Percentiles rank a stretch among this genome's conserved stretches.
Conservation (phyloP, 495 filamentous ascomycete genomes). For the Sabuloglossum arenarium region DNA sequence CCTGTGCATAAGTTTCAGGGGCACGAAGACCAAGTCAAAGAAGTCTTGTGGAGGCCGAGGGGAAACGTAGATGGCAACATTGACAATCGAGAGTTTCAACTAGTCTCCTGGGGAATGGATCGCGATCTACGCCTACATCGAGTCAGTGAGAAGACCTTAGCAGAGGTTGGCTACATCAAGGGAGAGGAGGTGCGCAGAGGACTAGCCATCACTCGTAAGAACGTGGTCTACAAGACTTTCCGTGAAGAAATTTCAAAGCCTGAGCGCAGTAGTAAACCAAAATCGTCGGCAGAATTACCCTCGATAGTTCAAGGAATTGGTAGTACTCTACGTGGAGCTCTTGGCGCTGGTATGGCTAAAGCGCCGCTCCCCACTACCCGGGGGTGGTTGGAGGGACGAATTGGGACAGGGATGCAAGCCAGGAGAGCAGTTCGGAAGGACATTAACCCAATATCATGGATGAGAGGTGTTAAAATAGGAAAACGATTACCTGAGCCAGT, state of each 20-base stretch:
- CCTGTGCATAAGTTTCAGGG: conserved; percentile 57
- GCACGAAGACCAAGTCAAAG: conserved; percentile 73
- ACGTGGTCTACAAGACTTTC: conserved; percentile 73
- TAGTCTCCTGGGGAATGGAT: conserved; percentile 86
- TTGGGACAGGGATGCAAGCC: conserved; percentile 41
- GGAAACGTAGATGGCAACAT: conserved; percentile 46
- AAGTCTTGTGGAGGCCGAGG: conserved; percentile 78
- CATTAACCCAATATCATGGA: conserved; percentile 73
- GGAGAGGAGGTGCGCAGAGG: conserved; percentile 41
- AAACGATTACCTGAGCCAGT: conserved; percentile 20
- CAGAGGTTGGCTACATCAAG: conserved; percentile 56
- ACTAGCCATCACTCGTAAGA: conserved; percentile 57
- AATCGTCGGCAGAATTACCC: neutral
- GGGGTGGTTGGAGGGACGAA: conserved; percentile 22
- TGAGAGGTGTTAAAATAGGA: conserved; percentile 76
- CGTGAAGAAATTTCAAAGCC: conserved; percentile 26
- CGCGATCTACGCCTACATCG: conserved; percentile 61
- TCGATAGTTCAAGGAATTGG: neutral
- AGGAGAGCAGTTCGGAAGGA: conserved; percentile 33
- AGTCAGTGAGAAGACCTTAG: conserved; percentile 39
- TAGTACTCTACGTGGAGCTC: conserved; percentile 9
- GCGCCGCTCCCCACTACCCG: conserved; percentile 24
- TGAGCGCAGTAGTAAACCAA: conserved; percentile 15
- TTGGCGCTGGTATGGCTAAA: conserved; percentile 28
- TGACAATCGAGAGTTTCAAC: conserved; percentile 81